Percentiles rank a stretch among this genome's conserved stretches.
Conservation (phyloP, 306 rosid species). For the Ormosia semicastrata region DNA sequence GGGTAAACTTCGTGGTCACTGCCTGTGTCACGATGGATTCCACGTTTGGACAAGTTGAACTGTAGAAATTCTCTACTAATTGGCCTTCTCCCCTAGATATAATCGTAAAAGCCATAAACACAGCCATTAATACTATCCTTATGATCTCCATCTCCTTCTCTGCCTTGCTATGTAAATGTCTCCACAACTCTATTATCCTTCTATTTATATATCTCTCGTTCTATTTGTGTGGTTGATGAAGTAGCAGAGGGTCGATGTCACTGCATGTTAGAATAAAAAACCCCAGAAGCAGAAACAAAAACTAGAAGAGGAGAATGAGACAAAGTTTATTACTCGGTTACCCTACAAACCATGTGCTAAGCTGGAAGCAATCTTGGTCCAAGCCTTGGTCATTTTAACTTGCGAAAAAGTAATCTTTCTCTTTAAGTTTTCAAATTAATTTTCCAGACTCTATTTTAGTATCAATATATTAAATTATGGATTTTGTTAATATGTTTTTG, state of each 20-base stretch:
- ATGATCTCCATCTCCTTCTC: conserved; percentile 25
- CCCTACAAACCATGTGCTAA: conserved; percentile 21
- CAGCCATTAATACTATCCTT: conserved; percentile 13
- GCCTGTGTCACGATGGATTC: conserved; percentile 64
- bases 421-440: background rate
- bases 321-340: conserved; percentile 24
- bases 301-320: background rate
- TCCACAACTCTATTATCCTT: background rate
- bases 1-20: conserved; percentile 54
- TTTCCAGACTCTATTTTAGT: background rate
- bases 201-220: background rate
- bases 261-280: background rate
- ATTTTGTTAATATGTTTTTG: too few relatives aligned
- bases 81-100: conserved; percentile 39
- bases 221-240: background rate
- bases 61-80: conserved; percentile 58
- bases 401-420: conserved; percentile 17
- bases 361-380: conserved; percentile 24
- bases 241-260: background rate
- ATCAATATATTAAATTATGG: too few relatives aligned
- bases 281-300: background rate
- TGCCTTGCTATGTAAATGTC: background rate
- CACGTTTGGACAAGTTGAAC: conserved; percentile 60
- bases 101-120: conserved; percentile 23
- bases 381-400: conserved; percentile 22